These are phyloP conservation scores for Acanthamoeba healyi DNA, from an alignment of 208 protist species.

Conservation along the genomic window DNA sequence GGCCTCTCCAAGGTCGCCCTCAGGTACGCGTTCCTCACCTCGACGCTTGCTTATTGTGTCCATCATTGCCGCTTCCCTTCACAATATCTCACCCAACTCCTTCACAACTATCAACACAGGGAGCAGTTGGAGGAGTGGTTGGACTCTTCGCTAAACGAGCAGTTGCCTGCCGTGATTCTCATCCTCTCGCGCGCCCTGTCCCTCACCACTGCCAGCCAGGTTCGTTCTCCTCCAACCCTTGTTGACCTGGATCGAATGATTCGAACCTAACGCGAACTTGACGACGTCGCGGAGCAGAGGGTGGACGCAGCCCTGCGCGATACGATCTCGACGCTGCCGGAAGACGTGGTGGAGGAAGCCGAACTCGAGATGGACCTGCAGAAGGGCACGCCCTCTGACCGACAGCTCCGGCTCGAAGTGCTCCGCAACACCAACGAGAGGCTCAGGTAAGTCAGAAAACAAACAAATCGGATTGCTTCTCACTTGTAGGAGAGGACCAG, in stretches of 20 bases:
- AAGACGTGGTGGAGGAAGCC: conserved; percentile 68
- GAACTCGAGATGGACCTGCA: conserved; percentile 58
- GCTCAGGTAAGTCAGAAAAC: conserved; percentile 33
- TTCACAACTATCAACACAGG: not conserved
- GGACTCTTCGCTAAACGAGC: conserved; percentile 83
- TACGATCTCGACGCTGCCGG: conserved; percentile 58
- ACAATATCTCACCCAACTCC: too few species aligned
- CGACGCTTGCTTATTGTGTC: not conserved
- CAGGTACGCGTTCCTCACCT: not conserved
- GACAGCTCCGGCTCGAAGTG: conserved; percentile 59
- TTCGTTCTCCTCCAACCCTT: not conserved
- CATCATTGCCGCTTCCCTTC: not conserved
- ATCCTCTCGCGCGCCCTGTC: conserved; percentile 84
- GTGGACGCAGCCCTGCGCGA: conserved; percentile 57
- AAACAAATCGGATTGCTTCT: too few species aligned
- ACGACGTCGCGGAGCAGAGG: not conserved
- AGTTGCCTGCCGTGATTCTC: conserved; percentile 79
- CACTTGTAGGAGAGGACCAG: too few species aligned
- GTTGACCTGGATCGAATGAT: not conserved
- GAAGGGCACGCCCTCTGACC: conserved; percentile 16
- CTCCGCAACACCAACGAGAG: conserved; percentile 53
- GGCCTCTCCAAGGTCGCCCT: conserved; percentile 71
- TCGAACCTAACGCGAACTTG: not conserved
- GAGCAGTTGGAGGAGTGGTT: conserved; percentile 82
- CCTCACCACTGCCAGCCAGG: conserved; percentile 2